These are phyloP conservation scores for Fusarium bactridioides DNA, from an alignment of 2,329 filamentous ascomycete genomes.

Conservation along the genomic window DNA sequence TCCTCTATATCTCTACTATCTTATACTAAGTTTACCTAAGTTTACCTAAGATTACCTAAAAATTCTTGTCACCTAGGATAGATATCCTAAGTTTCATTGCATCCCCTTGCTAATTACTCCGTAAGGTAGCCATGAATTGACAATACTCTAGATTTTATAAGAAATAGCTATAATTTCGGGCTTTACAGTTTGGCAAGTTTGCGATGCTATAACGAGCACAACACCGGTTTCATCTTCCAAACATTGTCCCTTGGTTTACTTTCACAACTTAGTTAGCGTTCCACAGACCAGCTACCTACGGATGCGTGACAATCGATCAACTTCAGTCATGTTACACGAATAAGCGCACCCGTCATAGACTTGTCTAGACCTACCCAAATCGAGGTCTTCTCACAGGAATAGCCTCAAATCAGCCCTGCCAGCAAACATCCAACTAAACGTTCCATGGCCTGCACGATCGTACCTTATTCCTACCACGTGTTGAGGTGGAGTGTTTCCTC, in stretches of 20 bases:
- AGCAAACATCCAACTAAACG: neutral
- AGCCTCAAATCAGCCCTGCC: neutral
- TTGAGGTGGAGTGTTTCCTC: slow-evolving; percentile 36
- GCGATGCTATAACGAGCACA: neutral
- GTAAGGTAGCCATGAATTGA: neutral
- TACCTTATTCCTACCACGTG: slow-evolving; percentile 7
- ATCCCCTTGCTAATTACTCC: neutral
- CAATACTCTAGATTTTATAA: neutral
- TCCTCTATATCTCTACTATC: too few species aligned
- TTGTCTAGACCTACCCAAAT: neutral
- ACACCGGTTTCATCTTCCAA: neutral
- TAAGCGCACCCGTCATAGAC: neutral
- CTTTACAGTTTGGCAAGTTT: neutral
- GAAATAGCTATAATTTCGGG: neutral
- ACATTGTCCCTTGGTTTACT: neutral
- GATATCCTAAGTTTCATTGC: too few species aligned
- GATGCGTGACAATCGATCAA: neutral
- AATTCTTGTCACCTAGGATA: too few species aligned
- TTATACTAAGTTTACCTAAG: too few species aligned
- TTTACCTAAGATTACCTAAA: too few species aligned
- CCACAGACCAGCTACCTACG: neutral
- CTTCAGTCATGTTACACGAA: neutral
- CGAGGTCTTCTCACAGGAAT: neutral
- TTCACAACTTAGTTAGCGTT: neutral
- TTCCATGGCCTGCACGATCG: slow-evolving; percentile 7